Evolutionary conservation across 768 basidiomycete species (phyloP), one percentile per base, ranked within the genome.

Genomic region (Phylloporus scabripes): DNA sequence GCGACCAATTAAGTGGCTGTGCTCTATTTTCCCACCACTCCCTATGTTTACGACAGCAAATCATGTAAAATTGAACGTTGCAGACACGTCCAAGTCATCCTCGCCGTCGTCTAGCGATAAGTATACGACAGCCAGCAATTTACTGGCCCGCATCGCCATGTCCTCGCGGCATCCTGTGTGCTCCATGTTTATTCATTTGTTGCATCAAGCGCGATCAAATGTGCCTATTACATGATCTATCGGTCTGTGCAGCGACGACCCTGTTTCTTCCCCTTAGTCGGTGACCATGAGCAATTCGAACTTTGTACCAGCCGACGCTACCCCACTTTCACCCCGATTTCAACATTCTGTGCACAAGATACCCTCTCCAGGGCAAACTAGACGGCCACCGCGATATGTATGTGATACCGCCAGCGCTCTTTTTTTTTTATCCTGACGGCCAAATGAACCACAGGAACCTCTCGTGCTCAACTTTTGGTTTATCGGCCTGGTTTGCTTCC

Each of bases 291-390:
- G 15, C 49, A 20, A 9, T 3, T 34, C 48, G 2, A 45, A 23
- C 11, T 40, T 44, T 34, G 8, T 26, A 10, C 2, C 42, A 15
- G 37, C 42, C 8, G 17, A 9, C 34, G 39, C 18, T n/a, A 42
- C 48, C 24, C 59, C 57, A 5, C 48, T 51, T 21, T 72, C 71
- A 1, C 62, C 66, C 44, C 65, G 67, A 50, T 75, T 73, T 56
- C 70, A 69, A 49, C 73, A 74, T 39, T 73, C 75, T 2, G 71
- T 73, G 2, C 69, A 79, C 44, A 62, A 74, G 23, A 79, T 81
- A 55, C 80, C 80, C 12, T 65, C 75, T 1, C 72, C 74, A 12
- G 69, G 62, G 26, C 58, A 58, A 21, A 46, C 60, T 14, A 60
- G 66, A 43, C 67, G 68, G 10, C 67, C 73, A 12, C 66, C 70